A percentile compares a stretch with the other conserved stretches of the same genome.
Conservation (phyloP, 2,329 filamentous ascomycete genomes). For the Arthroderma uncinatum region DNA sequence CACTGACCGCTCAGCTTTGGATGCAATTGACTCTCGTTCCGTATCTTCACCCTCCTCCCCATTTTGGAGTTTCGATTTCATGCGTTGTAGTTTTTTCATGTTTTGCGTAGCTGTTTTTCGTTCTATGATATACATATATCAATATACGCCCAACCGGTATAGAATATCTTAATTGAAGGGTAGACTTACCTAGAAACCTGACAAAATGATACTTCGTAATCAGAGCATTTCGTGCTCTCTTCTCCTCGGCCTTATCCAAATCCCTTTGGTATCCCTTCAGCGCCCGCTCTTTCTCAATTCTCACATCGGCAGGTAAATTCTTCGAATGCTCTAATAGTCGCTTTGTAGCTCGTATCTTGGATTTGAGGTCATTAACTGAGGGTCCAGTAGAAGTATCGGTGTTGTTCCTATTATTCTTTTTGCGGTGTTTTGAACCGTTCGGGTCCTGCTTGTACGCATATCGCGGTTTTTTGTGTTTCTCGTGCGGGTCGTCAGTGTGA, state of each 20-base stretch:
- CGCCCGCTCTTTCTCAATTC: slow-evolving; percentile 50
- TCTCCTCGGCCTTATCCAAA: slow-evolving; percentile 39
- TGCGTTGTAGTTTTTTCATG: slow-evolving; percentile 25
- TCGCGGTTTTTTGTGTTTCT: slow-evolving; percentile 5
- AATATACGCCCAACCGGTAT: neutral
- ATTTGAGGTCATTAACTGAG: slow-evolving; percentile 43
- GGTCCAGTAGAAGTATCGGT: slow-evolving; percentile 9
- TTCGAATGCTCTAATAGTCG: slow-evolving; percentile 38
- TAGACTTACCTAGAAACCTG: slow-evolving; percentile 46
- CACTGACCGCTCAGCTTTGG: slow-evolving; percentile 14
- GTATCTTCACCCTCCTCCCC: slow-evolving; percentile 6
- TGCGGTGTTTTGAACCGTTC: neutral
- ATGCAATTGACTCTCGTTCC: neutral
- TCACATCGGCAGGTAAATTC: slow-evolving; percentile 43
- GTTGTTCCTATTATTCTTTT: neutral
- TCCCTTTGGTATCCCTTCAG: slow-evolving; percentile 47
- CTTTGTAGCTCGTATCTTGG: slow-evolving; percentile 45
- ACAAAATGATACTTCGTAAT: slow-evolving; percentile 55
- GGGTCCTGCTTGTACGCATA: slow-evolving; percentile 4
- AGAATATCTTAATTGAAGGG: neutral
- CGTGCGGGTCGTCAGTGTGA: neutral
- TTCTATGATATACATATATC: slow-evolving; percentile 19
- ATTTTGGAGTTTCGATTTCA: slow-evolving; percentile 30
- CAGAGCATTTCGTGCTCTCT: slow-evolving; percentile 43
- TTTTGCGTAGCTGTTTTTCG: slow-evolving; percentile 34